phyloP scores from a whole-genome alignment of 2,329 filamentous ascomycete genomes.

The Aureobasidium mangrovei region DNA sequence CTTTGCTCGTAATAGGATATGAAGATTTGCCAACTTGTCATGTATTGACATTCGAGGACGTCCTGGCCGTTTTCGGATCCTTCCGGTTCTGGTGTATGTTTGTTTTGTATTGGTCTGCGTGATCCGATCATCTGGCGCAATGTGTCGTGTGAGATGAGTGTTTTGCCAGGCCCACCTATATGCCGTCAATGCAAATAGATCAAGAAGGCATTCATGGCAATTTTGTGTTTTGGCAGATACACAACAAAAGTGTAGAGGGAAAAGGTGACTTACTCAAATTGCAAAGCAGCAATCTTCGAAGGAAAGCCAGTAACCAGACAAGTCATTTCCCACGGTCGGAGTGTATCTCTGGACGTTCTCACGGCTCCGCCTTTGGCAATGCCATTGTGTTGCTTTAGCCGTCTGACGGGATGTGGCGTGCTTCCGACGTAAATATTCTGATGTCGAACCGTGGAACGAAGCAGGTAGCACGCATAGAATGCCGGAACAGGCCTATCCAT shows the following conservation, averaged over 20 bases:
- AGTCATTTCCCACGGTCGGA: constrained; percentile 88
- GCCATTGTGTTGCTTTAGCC: constrained; percentile 89
- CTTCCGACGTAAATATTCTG: constrained; percentile 79
- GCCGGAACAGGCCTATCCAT: constrained; percentile 61
- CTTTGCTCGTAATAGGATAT: constrained; percentile 66
- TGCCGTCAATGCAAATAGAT: background rate
- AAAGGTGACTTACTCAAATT: constrained; percentile 69
- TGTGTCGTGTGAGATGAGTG: constrained; percentile 70
- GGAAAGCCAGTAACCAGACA: constrained; percentile 82
- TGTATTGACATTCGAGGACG: constrained; percentile 53
- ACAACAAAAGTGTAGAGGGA: background rate
- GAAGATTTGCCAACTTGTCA: constrained; percentile 68
- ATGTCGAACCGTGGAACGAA: constrained; percentile 70
- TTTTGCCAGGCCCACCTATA: constrained; percentile 86
- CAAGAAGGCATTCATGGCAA: background rate
- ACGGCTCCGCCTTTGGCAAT: constrained; percentile 69
- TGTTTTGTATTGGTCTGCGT: constrained; percentile 34
- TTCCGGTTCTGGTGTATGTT: constrained; percentile 31
- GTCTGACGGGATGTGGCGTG: constrained; percentile 77
- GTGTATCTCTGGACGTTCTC: constrained; percentile 56
- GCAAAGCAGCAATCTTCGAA: constrained; percentile 74
- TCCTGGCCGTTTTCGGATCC: constrained; percentile 40
- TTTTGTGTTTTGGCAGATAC: background rate
- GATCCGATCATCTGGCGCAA: constrained; percentile 55
- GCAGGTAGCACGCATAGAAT: constrained; percentile 87